Evolutionary conservation across 768 basidiomycete genomes (phyloP).

Genomic region (Tulasnella sp.): DNA sequence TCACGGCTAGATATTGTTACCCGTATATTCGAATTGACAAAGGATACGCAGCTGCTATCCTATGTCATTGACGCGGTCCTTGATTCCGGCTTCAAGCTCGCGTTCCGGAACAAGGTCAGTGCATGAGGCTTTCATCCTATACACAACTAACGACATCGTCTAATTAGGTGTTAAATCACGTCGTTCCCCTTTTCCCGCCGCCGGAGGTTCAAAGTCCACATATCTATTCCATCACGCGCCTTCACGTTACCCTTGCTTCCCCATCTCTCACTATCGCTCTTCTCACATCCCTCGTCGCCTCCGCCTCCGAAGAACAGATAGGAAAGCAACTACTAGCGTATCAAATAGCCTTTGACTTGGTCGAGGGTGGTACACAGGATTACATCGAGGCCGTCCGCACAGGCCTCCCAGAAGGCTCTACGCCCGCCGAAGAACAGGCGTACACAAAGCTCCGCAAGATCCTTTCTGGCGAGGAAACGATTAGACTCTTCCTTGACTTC

Average conservation of each 20-base stretch:
- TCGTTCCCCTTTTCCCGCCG: constrained; percentile 73
- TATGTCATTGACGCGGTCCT: constrained; percentile 90
- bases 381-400: constrained; percentile 68
- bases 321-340: constrained; percentile 65
- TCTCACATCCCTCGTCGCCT: constrained; percentile 54
- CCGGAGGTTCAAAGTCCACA: constrained; percentile 60
- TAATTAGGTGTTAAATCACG: constrained; percentile 30
- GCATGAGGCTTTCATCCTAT: constrained; percentile 28
- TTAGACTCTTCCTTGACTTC: constrained; percentile 90
- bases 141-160: not conserved
- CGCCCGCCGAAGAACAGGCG: constrained; percentile 30
- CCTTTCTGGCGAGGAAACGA: constrained; percentile 80
- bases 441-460: constrained; percentile 73
- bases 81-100: constrained; percentile 77
- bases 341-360: constrained; percentile 91
- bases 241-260: constrained; percentile 79
- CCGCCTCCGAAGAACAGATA: constrained; percentile 25
- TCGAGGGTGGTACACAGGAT: constrained; percentile 87
- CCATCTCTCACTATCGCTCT: constrained; percentile 66
- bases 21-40: constrained; percentile 55
- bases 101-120: constrained; percentile 73
- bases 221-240: constrained; percentile 69
- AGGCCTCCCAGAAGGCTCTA: constrained; percentile 49
- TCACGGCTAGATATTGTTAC: constrained; percentile 78
- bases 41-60: constrained; percentile 66